A percentile compares a stretch with the other conserved stretches of the same genome.
These are phyloP conservation scores for Cryphonectria carpinicola DNA, from an alignment of 2,329 filamentous ascomycete genomes.

Conservation along the genomic window DNA sequence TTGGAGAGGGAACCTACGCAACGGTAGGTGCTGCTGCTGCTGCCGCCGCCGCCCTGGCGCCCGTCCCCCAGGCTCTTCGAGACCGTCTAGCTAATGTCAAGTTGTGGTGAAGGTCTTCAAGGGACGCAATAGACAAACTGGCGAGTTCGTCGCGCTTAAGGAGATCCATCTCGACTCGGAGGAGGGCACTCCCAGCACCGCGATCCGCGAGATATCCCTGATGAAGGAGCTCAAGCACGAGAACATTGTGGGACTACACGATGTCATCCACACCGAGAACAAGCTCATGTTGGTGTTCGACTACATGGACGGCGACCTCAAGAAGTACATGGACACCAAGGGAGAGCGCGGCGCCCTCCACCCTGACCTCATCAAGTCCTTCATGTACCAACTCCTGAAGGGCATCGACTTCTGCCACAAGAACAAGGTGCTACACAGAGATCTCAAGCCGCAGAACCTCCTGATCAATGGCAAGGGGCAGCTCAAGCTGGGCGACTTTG, in stretches of 20 bases:
- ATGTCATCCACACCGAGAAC: conserved; percentile 99
- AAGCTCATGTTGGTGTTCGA: conserved; percentile 99
- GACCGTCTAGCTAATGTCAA: neutral
- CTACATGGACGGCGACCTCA: conserved; percentile 97
- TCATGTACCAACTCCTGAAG: conserved; percentile 96
- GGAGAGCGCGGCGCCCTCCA: conserved; percentile 90
- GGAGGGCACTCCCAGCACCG: conserved; percentile 95
- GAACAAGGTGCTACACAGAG: conserved; percentile 92
- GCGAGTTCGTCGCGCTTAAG: conserved; percentile 94
- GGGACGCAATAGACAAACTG: conserved; percentile 94
- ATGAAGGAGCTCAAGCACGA: conserved; percentile 99
- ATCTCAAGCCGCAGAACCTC: conserved; percentile 94
- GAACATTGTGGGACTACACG: conserved; percentile 95
- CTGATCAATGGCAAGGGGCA: conserved; percentile 91
- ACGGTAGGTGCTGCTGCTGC: conserved; percentile 65
- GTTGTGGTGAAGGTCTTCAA: conserved; percentile 77
- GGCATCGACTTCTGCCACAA: conserved; percentile 98
- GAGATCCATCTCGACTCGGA: conserved; percentile 99
- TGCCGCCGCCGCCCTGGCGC: conserved; percentile 10
- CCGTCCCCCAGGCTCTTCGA: conserved; percentile 15
- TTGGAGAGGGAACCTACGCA: conserved; percentile 97
- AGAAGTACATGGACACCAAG: conserved; percentile 97
- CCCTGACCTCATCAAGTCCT: conserved; percentile 91
- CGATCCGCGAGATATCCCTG: conserved; percentile 96
- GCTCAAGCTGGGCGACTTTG: conserved; percentile 93